Conservation (phyloP, 768 basidiomycete genomes). For the Arthromyces matolae region DNA sequence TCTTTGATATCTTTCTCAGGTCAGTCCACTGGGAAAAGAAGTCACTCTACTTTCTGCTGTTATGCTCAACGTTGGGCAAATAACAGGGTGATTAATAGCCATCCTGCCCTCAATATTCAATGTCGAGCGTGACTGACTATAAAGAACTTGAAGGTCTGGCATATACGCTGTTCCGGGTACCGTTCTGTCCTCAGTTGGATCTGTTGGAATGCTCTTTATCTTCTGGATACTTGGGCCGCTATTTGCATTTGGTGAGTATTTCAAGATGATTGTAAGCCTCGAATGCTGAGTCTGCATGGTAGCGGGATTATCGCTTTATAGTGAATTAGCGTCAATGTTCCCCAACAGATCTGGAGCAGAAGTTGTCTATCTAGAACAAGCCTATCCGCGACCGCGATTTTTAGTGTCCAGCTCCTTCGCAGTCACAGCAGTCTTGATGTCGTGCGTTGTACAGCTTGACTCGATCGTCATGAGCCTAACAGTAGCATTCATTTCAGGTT, state of each 20-base stretch:
- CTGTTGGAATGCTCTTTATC: conserved; percentile 27
- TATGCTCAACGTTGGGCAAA: conserved; percentile 35
- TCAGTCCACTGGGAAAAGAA: conserved; percentile 28
- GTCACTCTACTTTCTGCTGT: conserved; percentile 32
- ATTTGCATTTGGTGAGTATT: conserved; percentile 28
- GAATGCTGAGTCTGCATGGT: neutral
- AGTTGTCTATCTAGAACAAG: conserved; percentile 46
- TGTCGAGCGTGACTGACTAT: neutral
- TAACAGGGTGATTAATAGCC: neutral
- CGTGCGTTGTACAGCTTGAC: conserved; percentile 23
- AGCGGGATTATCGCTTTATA: conserved; percentile 37
- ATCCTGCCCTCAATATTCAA: too few species aligned
- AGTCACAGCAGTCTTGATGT: conserved; percentile 32
- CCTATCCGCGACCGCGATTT: conserved; percentile 40
- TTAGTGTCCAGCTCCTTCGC: conserved; percentile 43
- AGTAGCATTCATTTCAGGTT: conserved; percentile 17
- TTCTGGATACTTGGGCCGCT: conserved; percentile 32
- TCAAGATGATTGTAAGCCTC: neutral
- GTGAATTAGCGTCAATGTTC: conserved; percentile 45
- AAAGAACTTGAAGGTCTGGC: conserved; percentile 28
- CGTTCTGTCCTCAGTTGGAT: conserved; percentile 35
- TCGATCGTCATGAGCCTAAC: neutral
- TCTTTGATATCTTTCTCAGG: conserved; percentile 11
- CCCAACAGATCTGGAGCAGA: conserved; percentile 47
- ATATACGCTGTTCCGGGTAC: conserved; percentile 34